Evolutionary conservation across 108 stramenopile species (phyloP).

Genomic region (Schizochytrium sp.): DNA sequence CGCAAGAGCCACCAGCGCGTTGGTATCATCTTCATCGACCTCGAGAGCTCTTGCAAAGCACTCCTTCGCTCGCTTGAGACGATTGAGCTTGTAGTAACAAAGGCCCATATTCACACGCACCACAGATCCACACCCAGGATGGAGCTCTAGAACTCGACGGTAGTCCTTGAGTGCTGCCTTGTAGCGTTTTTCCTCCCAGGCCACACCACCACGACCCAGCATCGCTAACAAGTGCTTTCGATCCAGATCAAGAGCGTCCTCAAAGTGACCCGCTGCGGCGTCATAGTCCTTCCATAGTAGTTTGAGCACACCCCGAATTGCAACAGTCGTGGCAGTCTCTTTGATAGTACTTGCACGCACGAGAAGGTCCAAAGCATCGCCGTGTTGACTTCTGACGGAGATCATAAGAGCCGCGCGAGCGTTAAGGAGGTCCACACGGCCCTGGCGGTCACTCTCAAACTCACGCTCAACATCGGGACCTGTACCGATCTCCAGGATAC

Average conservation of each 20-base stretch:
- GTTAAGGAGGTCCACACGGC: slow-evolving; percentile 46
- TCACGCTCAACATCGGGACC: slow-evolving; percentile 23
- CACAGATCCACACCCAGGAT: slow-evolving; percentile 20
- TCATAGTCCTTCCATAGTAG: slow-evolving; percentile 40
- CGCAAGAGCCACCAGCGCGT: slow-evolving; percentile 52
- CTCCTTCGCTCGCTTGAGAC: slow-evolving; percentile 13
- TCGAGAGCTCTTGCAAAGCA: slow-evolving; percentile 35
- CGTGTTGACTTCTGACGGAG: slow-evolving; percentile 18
- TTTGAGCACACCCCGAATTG: slow-evolving; percentile 10
- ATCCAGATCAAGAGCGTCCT: slow-evolving; percentile 20
- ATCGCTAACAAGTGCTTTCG: slow-evolving; percentile 12
- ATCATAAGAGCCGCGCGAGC: slow-evolving; percentile 51
- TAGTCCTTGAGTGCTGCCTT: slow-evolving; percentile 9
- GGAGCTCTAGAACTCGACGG: slow-evolving; percentile 7
- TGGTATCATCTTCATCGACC: slow-evolving; percentile 54
- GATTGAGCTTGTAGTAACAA: slow-evolving; percentile 1
- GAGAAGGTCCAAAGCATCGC: slow-evolving; percentile 35
- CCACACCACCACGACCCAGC: slow-evolving; percentile 31
- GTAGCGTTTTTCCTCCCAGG: not conserved
- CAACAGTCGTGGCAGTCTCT: slow-evolving; percentile 3
- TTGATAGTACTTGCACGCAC: slow-evolving; percentile 29
- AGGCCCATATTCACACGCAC: slow-evolving; percentile 53
- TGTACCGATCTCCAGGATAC: slow-evolving; percentile 2
- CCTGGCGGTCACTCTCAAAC: slow-evolving; percentile 19
- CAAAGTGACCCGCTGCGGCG: slow-evolving; percentile 15